A percentile compares a stretch with the other conserved stretches of the same genome.
Conservation (phyloP, 768 basidiomycete species). For the Strobilomyces confusus region DNA sequence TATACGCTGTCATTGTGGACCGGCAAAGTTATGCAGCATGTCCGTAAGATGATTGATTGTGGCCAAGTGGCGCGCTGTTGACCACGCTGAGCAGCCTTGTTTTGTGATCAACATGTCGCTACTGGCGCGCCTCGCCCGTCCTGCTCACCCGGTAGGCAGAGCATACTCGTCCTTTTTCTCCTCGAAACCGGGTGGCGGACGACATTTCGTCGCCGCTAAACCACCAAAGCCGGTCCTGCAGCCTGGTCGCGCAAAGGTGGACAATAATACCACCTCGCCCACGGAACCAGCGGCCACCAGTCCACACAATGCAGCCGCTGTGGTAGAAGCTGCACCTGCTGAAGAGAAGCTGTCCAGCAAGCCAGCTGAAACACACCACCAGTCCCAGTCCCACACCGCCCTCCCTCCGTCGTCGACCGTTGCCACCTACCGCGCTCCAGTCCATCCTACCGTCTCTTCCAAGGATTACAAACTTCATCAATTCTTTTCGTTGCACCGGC, state of each 20-base stretch:
- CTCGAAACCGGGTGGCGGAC: constrained; percentile 68
- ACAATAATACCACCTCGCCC: constrained; percentile 37
- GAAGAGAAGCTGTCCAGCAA: constrained; percentile 30
- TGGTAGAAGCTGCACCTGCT: constrained; percentile 13
- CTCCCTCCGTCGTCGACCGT: constrained; percentile 8
- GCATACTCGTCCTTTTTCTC: constrained; percentile 79
- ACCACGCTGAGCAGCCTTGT: too few species aligned
- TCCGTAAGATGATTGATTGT: not conserved
- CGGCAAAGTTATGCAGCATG: too few species aligned
- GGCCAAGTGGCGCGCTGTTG: not conserved
- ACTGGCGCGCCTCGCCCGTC: constrained; percentile 46
- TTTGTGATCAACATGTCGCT: constrained; percentile 41
- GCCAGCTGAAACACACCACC: constrained; percentile 19
- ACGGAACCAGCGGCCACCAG: constrained; percentile 24
- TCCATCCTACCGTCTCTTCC: constrained; percentile 56
- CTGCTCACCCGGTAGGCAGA: constrained; percentile 46
- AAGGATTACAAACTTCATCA: constrained; percentile 78
- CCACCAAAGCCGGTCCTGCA: constrained; percentile 46
- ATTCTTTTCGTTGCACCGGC: constrained; percentile 81
- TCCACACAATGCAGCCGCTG: constrained; percentile 12
- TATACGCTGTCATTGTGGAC: not conserved
- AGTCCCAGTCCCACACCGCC: constrained; percentile 11
- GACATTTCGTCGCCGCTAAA: constrained; percentile 74
- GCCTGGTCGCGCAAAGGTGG: constrained; percentile 36
- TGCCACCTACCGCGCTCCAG: constrained; percentile 16